Base-by-base conservation (phyloP, 176 grass and related monocot species). In the Thinopyrum elongatum region DNA sequence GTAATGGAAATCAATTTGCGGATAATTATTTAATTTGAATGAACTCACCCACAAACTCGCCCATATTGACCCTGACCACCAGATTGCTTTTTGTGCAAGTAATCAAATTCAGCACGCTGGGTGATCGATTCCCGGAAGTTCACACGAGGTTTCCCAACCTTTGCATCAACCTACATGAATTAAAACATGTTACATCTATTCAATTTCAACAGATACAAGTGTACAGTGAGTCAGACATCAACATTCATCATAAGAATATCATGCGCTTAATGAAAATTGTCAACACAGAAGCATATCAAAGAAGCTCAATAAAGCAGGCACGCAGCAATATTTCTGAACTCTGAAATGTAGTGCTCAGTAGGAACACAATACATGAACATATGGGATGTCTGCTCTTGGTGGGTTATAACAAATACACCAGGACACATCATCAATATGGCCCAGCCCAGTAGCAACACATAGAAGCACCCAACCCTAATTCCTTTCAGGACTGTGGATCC, bases 51-150 rank as follows among this genome's bases (percentile, higher is more conserved):
- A 82, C 88, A 91, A 87, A 98, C 97, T 81, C 97, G 93, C 70
- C 97, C 97, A 86, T 94, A 98, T 91, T 98, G 97, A 89, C 97
- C 97, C 89, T 98, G 97, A 86, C 97, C 94, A 17, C 97, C 97
- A 59, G 90, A 94, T 92, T 95, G 94, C 64, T 98, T 98, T 90
- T 98, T 98, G 90, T 98, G 97, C 72, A 98, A 80, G 83, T 98
- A 98, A 91, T 98, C 97, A 79, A 98, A 98, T 65, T 92, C 88
- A 80, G 94, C 81, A 19, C 94, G 90, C 67, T 94, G 97, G 57
- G 92, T 98, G 61, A 98, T 90, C 59, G 97, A 95, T 87, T 98
- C 97, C 77, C 92, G 94, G 61, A 98, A 96, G 51, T 98, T 98
- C 57, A 98, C 97, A 77, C 92, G 90, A 88, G 97, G 97, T 86